phyloP scores from a whole-genome alignment of 2,329 filamentous ascomycete species.

The Ophiostoma tasmaniense region DNA sequence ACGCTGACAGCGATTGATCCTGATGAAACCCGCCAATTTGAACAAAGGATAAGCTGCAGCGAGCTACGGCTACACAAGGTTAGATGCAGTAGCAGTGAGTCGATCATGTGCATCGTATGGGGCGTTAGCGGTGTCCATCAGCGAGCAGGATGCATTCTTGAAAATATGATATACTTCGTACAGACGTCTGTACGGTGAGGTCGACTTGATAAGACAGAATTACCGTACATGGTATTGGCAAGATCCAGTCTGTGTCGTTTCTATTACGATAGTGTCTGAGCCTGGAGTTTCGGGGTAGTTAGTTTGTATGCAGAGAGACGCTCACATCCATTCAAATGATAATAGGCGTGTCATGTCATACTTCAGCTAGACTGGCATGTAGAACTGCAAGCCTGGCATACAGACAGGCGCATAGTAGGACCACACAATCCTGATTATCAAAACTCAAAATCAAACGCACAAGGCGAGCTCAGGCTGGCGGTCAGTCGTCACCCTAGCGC shows the following conservation, averaged over 20 bases:
- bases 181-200: neutral
- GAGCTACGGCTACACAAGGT: constrained; percentile 1
- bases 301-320: too few relatives aligned
- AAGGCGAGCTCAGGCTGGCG: neutral
- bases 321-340: neutral
- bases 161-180: neutral
- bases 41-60: constrained; percentile 1
- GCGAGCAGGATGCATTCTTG: neutral
- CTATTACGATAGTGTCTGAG: neutral
- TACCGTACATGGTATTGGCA: neutral
- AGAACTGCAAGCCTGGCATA: neutral
- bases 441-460: neutral
- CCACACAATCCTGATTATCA: neutral
- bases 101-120: constrained; percentile 5
- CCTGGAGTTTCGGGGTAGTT: neutral
- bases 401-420: neutral
- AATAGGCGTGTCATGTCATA: too few relatives aligned
- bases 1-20: neutral
- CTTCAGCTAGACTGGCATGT: neutral
- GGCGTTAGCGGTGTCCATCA: neutral
- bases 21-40: neutral
- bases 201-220: neutral
- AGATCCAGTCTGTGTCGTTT: neutral
- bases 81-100: constrained; percentile 2
- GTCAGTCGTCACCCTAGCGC: constrained; percentile 11